Evolutionary conservation across 495 filamentous ascomycete species (phyloP), one percentile per base, ranked within the genome.

Genomic region (Mytilinidion resinicola): DNA sequence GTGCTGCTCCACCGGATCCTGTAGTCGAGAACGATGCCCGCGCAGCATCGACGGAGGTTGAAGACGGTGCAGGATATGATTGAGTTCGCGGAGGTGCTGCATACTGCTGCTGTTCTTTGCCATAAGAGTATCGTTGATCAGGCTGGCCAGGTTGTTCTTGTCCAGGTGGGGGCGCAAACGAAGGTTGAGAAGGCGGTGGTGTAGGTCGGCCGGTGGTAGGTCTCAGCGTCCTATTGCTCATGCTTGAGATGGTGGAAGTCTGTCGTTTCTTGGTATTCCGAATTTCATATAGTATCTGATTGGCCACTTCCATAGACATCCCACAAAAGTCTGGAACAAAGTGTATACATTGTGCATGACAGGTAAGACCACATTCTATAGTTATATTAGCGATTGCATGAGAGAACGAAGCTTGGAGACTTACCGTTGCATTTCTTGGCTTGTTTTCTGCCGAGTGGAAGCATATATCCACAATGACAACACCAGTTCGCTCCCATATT

Each of bases 401-500:
- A 30, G 25, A 3, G 25, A 56, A 20, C 17, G 3, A 34, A 14
- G 14, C 7, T 49, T 25, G 8, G 47, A 20, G 6, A 67, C 77
- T 65, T 82, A 92, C 90, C 90, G 68, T 84, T 82, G 74, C 93
- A 99, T 72, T 90, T 91, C 64, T 91, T 85, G 60, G 84, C 88
- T 73, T 91, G 95, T 73, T 95, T 96, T 65, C 91, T 90, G 37
- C 93, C 93, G 66, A 97, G 85, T 7, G 95, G 90, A n/a, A 99
- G 79, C 61, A 99, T 88, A 73, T 96, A 97, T 57, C 93, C 93
- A 69, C 93, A 99, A 70, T 99, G 93, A 68, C 95, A 97, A 71
- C 93, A 99, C 93, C 93, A 99, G 71, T 97, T 97, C 42, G 95
- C 93, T 5, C 92, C 91, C 71, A 97, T 87, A 67, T 97, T 97